A percentile compares a stretch with the other conserved stretches of the same genome.
phyloP scores from a whole-genome alignment of 495 filamentous ascomycete genomes.

The Penicillium fimorum region DNA sequence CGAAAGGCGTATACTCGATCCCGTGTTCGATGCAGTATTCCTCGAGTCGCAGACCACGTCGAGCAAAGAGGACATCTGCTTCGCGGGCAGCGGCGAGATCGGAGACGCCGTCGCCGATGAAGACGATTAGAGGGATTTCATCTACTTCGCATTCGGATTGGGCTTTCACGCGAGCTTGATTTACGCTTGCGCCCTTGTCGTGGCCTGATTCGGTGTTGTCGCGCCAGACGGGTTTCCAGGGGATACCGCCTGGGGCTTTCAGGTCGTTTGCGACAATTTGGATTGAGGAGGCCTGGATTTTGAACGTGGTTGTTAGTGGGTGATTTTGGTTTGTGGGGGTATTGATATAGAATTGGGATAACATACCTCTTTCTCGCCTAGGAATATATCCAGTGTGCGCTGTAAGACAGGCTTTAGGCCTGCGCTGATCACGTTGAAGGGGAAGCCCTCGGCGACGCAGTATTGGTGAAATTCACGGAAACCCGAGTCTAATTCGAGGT shows the following conservation, averaged over 20 bases:
- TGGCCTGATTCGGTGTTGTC: slow-evolving; percentile 67
- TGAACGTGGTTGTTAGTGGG: slow-evolving; percentile 1
- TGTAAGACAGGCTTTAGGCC: slow-evolving; percentile 66
- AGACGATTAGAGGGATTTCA: slow-evolving; percentile 68
- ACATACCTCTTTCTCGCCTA: slow-evolving; percentile 57
- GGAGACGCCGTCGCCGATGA: slow-evolving; percentile 77
- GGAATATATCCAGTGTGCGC: slow-evolving; percentile 60
- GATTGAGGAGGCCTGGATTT: slow-evolving; percentile 50
- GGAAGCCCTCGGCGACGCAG: slow-evolving; percentile 62
- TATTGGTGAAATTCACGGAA: slow-evolving; percentile 67
- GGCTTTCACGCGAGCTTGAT: slow-evolving; percentile 56
- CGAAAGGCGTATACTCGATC: slow-evolving; percentile 62
- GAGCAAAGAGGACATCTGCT: slow-evolving; percentile 74
- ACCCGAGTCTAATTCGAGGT: slow-evolving; percentile 62
- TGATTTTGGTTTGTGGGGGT: too few relatives aligned
- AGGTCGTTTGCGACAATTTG: slow-evolving; percentile 74
- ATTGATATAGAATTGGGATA: too few relatives aligned
- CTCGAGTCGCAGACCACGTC: slow-evolving; percentile 65
- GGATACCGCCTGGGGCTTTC: slow-evolving; percentile 56
- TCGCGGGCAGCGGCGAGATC: slow-evolving; percentile 71
- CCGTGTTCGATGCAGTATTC: slow-evolving; percentile 67
- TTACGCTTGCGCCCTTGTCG: slow-evolving; percentile 67
- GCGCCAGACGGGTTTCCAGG: slow-evolving; percentile 70
- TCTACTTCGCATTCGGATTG: slow-evolving; percentile 54
- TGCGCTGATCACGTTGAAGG: slow-evolving; percentile 73